phyloP scores from a whole-genome alignment of 202 grass and related monocot species.

The Eragrostis tef region DNA sequence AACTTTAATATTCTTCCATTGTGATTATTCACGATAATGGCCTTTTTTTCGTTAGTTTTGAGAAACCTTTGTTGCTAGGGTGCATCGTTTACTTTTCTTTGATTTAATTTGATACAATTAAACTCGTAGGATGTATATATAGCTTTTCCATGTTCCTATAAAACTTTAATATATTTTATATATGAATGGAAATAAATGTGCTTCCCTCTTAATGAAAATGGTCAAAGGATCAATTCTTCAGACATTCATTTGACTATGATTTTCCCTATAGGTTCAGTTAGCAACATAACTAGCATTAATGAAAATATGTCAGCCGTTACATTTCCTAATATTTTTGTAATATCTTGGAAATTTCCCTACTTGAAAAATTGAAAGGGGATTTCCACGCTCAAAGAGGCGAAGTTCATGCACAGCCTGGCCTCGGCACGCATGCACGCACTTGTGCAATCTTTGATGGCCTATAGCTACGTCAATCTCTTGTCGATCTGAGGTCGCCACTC shows the following conservation, averaged over 20 bases:
- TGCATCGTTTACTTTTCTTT: background rate
- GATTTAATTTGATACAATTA: background rate
- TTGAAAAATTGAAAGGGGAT: slow-evolving; percentile 7
- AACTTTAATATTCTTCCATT: background rate
- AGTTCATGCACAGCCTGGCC: too few species aligned
- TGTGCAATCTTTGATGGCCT: background rate
- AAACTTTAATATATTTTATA: background rate
- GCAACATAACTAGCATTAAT: background rate
- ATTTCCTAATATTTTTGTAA: background rate
- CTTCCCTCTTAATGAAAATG: background rate
- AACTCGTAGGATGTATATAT: background rate
- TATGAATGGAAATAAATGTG: background rate
- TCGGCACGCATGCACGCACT: background rate
- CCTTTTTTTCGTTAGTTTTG: background rate
- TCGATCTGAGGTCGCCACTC: background rate
- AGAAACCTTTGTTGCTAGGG: background rate
- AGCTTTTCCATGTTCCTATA: background rate
- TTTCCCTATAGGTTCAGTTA: background rate
- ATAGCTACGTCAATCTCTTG: background rate
- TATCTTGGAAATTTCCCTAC: slow-evolving; percentile 1
- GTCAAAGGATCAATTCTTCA: background rate
- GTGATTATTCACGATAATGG: background rate
- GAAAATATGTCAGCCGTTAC: background rate
- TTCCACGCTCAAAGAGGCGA: too few species aligned
- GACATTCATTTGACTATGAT: background rate